A percentile compares a stretch with the other conserved stretches of the same genome.
Evolutionary conservation across 176 grass and related monocot genomes (phyloP).

Genomic region (Coix lacrymajobi): DNA sequence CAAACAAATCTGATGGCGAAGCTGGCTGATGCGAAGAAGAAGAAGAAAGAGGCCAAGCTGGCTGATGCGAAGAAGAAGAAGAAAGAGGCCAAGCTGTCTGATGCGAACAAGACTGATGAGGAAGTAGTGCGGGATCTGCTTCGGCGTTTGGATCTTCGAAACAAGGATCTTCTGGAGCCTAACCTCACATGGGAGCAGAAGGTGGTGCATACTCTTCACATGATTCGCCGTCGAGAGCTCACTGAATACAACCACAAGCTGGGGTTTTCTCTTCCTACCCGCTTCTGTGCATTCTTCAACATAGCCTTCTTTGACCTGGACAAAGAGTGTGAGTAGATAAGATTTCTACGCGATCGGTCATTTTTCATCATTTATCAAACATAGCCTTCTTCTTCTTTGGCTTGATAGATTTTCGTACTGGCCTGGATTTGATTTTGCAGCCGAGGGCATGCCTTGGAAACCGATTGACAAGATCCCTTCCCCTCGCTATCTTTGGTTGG

Average conservation of each 20-base stretch:
- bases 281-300: too few relatives aligned
- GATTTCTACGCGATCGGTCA: neutral
- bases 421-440: neutral
- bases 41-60: too few relatives aligned
- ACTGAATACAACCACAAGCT: neutral
- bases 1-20: too few relatives aligned
- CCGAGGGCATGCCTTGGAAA: neutral
- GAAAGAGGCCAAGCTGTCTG: neutral
- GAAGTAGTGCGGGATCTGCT: too few relatives aligned
- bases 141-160: neutral
- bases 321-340: neutral
- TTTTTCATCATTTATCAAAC: neutral
- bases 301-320: neutral
- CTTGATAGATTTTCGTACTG: neutral
- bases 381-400: neutral
- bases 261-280: rapidly evolving
- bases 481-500: neutral
- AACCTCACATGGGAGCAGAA: neutral
- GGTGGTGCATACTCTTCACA: neutral
- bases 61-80: too few relatives aligned
- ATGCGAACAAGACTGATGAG: neutral
- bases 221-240: neutral
- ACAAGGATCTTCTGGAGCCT: neutral
- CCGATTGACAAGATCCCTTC: neutral
- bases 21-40: too few relatives aligned